Evolutionary conservation across 148 eudicot genomes (phyloP).

Genomic region (Dianthus caryophyllus): DNA sequence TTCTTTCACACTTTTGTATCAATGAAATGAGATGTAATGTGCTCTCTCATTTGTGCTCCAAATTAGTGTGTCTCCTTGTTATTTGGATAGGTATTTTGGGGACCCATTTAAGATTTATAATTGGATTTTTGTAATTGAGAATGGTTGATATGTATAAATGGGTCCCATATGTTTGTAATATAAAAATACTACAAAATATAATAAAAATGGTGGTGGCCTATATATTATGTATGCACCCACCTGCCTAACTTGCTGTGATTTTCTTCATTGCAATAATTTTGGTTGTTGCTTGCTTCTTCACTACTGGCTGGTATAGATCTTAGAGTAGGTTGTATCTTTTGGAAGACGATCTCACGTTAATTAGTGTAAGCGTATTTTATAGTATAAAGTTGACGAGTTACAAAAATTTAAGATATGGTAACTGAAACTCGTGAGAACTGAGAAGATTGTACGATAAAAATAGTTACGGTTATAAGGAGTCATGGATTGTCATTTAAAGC

Average conservation of each 20-base stretch:
- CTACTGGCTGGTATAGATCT: neutral
- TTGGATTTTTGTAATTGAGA: conserved; percentile 27
- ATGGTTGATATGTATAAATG: conserved; percentile 11
- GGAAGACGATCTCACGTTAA: neutral
- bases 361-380: no score
- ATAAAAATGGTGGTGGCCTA: conserved; percentile 18
- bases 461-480: no score
- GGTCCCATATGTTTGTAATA: conserved; percentile 18
- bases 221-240: conserved; percentile 16
- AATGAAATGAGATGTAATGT: conserved; percentile 1
- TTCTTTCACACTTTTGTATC: neutral
- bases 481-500: no score
- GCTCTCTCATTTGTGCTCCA: neutral
- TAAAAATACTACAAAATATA: conserved; percentile 12
- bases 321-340: no score
- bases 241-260: conserved; percentile 13
- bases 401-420: no score
- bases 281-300: conserved; percentile 12
- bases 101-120: conserved; percentile 22
- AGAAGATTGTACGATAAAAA: no score
- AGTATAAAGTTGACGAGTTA: no score
- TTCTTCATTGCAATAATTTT: conserved; percentile 20
- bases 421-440: no score
- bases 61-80: conserved; percentile 19
- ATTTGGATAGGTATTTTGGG: conserved; percentile 23